These are phyloP conservation scores for Areca catechu DNA, from an alignment of 176 grass and related monocot species.

Conservation along the genomic window DNA sequence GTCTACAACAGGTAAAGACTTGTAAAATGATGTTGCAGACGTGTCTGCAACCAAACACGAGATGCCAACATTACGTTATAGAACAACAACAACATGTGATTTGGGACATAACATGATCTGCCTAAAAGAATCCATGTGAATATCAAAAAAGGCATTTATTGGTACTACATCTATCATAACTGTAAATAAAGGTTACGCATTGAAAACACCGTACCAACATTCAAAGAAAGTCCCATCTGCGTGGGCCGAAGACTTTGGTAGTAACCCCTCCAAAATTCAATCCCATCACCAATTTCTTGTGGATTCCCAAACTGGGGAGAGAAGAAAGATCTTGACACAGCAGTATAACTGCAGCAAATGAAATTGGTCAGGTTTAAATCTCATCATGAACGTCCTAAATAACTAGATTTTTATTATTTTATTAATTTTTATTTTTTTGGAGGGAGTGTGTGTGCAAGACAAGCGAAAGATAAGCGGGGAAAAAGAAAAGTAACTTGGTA, in stretches of 20 bases:
- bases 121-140: no score
- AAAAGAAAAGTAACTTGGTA: constrained; percentile 29
- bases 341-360: constrained; percentile 44
- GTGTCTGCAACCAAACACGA: constrained; percentile 45
- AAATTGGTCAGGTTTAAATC: neutral
- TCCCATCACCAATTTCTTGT: constrained; percentile 54
- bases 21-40: constrained; percentile 77
- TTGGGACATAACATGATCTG: no score
- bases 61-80: neutral
- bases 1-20: constrained; percentile 42
- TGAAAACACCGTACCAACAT: constrained; percentile 38
- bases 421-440: neutral
- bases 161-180: no score
- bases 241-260: constrained; percentile 85
- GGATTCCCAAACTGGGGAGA: constrained; percentile 47
- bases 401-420: neutral
- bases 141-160: no score
- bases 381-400: neutral
- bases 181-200: no score
- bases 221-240: constrained; percentile 82
- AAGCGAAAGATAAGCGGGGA: neutral
- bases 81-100: no score
- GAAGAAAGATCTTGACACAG: constrained; percentile 70
- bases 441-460: no score
- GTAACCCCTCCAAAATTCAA: constrained; percentile 89